Base-by-base conservation (phyloP, 2,329 filamentous ascomycete genomes). In the Capronia coronata region DNA sequence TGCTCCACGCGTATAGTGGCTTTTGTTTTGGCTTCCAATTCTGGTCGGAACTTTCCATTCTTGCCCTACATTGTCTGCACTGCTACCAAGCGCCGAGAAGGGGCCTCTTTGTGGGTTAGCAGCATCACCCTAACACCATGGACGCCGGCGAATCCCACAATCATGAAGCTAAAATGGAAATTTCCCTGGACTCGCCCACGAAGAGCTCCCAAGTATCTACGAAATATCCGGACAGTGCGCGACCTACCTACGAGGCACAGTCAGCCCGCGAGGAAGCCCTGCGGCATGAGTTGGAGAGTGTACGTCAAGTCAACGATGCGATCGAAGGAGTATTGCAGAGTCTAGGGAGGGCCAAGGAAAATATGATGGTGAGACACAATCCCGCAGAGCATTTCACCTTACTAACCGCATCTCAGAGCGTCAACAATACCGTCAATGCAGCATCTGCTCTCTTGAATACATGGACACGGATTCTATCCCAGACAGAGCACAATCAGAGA, bases 401-500 rank as follows among this genome's bases (percentile, higher is more conserved):
- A 16, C 43, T 49, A 13, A 53, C 16, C 18, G 10, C 22, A 25
- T 11, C 16, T 21, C 43, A 87, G 86, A 94, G 85, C 19, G 90
- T 97, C 29, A 85, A 85, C 46, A 78, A 79, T 54, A 96, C 93
- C 2, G 89, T 97, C 35, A 78, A 79, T 58, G 91, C 90, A 48
- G 89, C 93, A 2, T 94, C 90, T 11, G 86, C 86, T 1, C 78
- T 98, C 11, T 81, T 98, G 25, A 89, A 94, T 62, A 94, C 90
- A 13, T 98, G 91, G 91, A 94, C 89, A 7, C 83, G 89, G 45
- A 96, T 98, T 58, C 79, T 98, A 10, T 93, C 88, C 5, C 93
- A 98, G 68, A 96, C 93, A 3, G 93, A 98, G 69, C 93, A 98
- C 69, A 97, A 94, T 65, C 90, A 97, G 67, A 83, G 93, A 19